Percentiles rank a stretch among this genome's conserved stretches.
These are phyloP conservation scores for Acanthamoeba triangularis DNA, from an alignment of 208 protist species.

Conservation along the genomic window DNA sequence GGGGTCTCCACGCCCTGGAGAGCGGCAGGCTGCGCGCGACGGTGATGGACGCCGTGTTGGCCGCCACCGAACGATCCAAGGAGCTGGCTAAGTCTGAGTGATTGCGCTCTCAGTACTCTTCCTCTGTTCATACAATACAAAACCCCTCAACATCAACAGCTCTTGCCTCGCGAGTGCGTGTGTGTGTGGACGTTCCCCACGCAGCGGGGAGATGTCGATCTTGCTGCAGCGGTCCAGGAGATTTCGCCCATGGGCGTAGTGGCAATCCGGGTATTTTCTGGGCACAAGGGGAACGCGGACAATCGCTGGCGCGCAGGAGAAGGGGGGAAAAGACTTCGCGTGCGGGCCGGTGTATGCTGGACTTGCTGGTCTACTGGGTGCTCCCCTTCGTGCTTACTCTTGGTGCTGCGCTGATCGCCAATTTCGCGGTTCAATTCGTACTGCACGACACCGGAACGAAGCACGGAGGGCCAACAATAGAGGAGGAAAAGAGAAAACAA, in stretches of 20 bases:
- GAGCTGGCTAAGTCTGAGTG: slow-evolving; percentile 90
- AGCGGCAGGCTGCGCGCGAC: slow-evolving; percentile 93
- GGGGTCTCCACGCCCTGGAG: slow-evolving; percentile 93
- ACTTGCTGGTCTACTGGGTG: slow-evolving; percentile 33
- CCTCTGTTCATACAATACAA: neutral
- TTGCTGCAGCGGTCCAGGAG: too few species aligned
- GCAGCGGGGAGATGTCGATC: too few species aligned
- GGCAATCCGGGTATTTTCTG: too few species aligned
- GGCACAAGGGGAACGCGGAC: too few species aligned
- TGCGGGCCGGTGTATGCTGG: slow-evolving; percentile 16
- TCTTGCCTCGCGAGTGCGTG: too few species aligned
- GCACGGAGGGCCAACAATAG: neutral
- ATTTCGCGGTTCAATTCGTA: slow-evolving; percentile 43
- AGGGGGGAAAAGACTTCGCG: neutral
- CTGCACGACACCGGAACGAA: neutral
- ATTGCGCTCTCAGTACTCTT: neutral
- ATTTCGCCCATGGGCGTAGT: too few species aligned
- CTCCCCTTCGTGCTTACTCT: slow-evolving; percentile 57
- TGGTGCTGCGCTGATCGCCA: slow-evolving; percentile 38
- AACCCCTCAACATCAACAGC: too few species aligned
- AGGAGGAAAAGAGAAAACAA: neutral
- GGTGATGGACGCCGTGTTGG: slow-evolving; percentile 96
- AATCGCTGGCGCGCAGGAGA: too few species aligned
- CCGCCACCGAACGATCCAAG: slow-evolving; percentile 94
- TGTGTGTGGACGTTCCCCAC: too few species aligned